A percentile compares a stretch with the other conserved stretches of the same genome.
Conservation (phyloP, 768 basidiomycete species). For the Mycena indigotica region DNA sequence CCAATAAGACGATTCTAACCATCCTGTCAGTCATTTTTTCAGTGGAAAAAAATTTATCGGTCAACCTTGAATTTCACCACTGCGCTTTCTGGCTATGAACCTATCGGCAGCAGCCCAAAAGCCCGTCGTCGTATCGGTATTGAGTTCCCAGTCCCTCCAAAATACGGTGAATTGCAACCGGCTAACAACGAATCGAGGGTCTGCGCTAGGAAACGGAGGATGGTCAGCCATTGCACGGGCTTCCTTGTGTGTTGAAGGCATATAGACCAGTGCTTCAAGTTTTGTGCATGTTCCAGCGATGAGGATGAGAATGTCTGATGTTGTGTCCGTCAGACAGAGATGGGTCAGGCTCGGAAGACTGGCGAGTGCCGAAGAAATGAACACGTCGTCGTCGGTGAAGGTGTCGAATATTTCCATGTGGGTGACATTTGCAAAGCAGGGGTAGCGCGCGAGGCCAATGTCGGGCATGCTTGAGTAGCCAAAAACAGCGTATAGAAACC, state of each 20-base stretch:
- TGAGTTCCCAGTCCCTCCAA: constrained; percentile 10
- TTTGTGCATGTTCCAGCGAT: not conserved
- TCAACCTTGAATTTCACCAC: constrained; percentile 3
- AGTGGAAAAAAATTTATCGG: too few relatives aligned
- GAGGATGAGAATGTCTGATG: not conserved
- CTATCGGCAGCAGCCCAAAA: constrained; percentile 13
- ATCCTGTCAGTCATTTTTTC: not conserved
- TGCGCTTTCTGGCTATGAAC: constrained; percentile 7
- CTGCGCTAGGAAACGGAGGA: not conserved
- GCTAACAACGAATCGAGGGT: constrained; percentile 10
- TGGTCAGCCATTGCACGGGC: not conserved
- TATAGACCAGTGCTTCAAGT: constrained; percentile 5
- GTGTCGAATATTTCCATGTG: constrained; percentile 16
- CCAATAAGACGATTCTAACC: not conserved
- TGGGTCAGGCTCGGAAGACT: constrained; percentile 10
- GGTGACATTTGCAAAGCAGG: constrained; percentile 6
- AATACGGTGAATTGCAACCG: not conserved
- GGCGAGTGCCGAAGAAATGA: not conserved
- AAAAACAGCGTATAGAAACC: constrained; percentile 1
- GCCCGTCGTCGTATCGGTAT: not conserved
- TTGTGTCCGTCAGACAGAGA: constrained; percentile 3
- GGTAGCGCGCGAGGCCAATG: not conserved
- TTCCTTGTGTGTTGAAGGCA: not conserved
- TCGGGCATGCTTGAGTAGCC: not conserved
- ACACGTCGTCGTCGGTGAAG: not conserved